Base-by-base conservation (phyloP, 2,329 filamentous ascomycete species). In the Penicillium sp. region DNA sequence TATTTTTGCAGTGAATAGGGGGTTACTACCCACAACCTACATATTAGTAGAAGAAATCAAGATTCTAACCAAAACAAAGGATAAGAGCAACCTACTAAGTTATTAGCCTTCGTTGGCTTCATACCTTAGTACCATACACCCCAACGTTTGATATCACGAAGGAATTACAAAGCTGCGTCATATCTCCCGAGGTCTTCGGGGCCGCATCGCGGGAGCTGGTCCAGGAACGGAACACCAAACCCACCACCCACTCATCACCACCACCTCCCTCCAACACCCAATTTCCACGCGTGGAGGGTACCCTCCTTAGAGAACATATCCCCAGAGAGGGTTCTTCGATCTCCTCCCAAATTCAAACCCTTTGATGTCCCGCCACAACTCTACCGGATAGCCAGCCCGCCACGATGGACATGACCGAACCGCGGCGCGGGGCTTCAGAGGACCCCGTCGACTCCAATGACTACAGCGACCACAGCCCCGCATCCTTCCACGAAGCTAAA, bases 361-460 rank as follows among this genome's bases (percentile, higher is more conserved):
- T 52, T 65, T 60, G 52, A 67, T 67, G 65, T 64, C 55, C 63
- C 31, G 57, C 59, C 56, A 53, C 49, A 49, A 49, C 56, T 56
- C 27, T 36, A 21, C 9, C 55, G 56, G 50, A 61, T 56, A 56
- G 52, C 53, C 51, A 58, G 61, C 64, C 62, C 52, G 56, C 65
- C 57, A 69, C 62, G 51, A 77, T 77, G 74, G 73, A 75, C 67
- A 64, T 59, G 54, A 67, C 64, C 54, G 68, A 71, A 60, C 62
- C 67, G 60, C 67, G 61, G 66, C 69, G 67, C 66, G 68, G 69
- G 66, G 67, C 63, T 59, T 68, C 67, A 56, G 65, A 68, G 62
- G 69, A 71, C 53, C 55, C 64, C 61, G 35, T 48, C 45, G 66
- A 70, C 55, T 60, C 57, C 56, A 41, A 57, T 42, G 38, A 54